A percentile compares a stretch with the other conserved stretches of the same genome.
These are phyloP conservation scores for Paracorniculantispora psalliotae DNA, from an alignment of 2,329 filamentous ascomycete genomes.

Conservation along the genomic window DNA sequence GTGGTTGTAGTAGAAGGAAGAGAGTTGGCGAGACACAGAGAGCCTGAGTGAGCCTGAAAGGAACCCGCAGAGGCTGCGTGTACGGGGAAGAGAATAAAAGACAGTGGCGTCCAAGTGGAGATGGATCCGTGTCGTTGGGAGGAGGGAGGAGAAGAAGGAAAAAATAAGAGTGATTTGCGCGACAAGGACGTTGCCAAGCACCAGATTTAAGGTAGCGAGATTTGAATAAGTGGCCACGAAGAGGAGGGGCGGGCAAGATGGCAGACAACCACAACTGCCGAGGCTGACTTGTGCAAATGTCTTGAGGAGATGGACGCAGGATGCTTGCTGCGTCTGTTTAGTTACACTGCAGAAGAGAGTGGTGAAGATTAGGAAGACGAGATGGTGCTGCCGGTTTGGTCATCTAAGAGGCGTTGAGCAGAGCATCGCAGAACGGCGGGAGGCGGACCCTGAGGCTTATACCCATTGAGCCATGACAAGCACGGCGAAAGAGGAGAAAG, in stretches of 20 bases:
- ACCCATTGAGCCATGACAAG: neutral
- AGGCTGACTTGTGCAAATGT: neutral
- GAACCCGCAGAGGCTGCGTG: neutral
- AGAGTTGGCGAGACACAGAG: neutral
- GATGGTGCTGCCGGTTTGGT: neutral
- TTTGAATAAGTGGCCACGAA: slow-evolving; percentile 13
- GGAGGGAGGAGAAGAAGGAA: neutral
- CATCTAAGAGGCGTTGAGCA: neutral
- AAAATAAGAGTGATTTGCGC: slow-evolving; percentile 6
- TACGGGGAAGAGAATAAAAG: neutral
- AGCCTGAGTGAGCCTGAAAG: neutral
- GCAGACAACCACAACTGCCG: slow-evolving; percentile 12
- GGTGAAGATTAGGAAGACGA: neutral
- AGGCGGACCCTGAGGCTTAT: slow-evolving; percentile 8
- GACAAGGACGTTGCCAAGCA: slow-evolving; percentile 10
- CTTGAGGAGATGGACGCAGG: neutral
- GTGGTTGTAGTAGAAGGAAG: neutral
- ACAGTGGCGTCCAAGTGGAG: slow-evolving; percentile 8
- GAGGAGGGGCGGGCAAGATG: slow-evolving; percentile 2
- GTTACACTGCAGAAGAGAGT: neutral
- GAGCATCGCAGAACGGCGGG: neutral
- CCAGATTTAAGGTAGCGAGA: slow-evolving; percentile 13
- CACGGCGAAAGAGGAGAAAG: neutral
- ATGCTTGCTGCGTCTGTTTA: neutral
- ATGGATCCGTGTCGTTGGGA: slow-evolving; percentile 4